Evolutionary conservation across 129 eudicot species (phyloP).

Genomic region (Glebionis coronaria): DNA sequence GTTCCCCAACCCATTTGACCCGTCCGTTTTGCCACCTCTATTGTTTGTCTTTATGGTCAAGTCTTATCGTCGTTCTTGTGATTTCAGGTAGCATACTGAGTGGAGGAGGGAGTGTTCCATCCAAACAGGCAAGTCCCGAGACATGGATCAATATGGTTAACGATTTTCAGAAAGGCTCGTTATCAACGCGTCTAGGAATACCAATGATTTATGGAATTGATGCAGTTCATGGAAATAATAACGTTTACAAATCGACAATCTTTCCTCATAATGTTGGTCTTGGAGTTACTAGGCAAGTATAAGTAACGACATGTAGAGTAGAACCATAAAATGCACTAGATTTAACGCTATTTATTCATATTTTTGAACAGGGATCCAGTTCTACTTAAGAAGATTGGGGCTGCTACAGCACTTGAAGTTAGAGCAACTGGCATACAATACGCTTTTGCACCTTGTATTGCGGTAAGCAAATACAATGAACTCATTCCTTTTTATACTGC

Average conservation of each 20-base stretch:
- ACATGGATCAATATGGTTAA: conserved; percentile 30
- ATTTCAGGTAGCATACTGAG: conserved; percentile 60
- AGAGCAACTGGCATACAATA: conserved; percentile 82
- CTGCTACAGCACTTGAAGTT: conserved; percentile 83
- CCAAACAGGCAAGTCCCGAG: conserved; percentile 45
- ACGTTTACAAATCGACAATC: conserved; percentile 37
- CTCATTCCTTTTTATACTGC: neutral
- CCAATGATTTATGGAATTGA: conserved; percentile 37
- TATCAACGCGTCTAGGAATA: conserved; percentile 37
- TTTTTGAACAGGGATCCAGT: conserved; percentile 52
- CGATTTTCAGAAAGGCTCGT: conserved; percentile 29
- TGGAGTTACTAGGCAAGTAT: conserved; percentile 41
- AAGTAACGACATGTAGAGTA: neutral
- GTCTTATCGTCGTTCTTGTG: neutral
- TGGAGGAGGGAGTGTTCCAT: conserved; percentile 67
- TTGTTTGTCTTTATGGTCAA: neutral
- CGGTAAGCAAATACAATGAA: conserved; percentile 34
- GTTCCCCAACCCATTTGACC: neutral
- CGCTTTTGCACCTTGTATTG: conserved; percentile 78
- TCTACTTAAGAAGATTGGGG: conserved; percentile 72
- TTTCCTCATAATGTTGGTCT: conserved; percentile 46
- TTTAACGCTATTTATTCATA: neutral
- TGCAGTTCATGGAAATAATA: conserved; percentile 42
- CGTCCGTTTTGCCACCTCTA: neutral
- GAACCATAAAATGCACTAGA: neutral